Base-by-base conservation (phyloP, 495 filamentous ascomycete genomes). In the Daldinia decipiens region DNA sequence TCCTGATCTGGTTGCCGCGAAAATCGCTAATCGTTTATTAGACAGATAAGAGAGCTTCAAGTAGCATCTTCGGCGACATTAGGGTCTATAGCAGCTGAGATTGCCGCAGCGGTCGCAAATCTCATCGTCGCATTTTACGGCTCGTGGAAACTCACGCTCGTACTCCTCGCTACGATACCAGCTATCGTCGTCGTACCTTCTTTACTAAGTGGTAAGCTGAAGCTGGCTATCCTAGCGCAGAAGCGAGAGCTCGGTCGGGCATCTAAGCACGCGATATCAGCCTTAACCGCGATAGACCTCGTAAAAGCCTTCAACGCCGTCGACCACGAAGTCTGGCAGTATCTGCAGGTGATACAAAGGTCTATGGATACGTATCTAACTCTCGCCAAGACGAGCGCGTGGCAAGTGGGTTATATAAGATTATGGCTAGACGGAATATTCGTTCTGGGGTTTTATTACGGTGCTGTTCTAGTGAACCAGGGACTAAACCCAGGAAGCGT, bases 371-470 rank as follows among this genome's bases (percentile, higher is more conserved):
- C 85, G 45, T 97, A 94, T 76, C 77, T 87, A 19, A 78, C 82
- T 38, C 92, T 95, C 74, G 92, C 90, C 2, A 80, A 85, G 43
- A 79, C 87, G 8, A 90, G 88, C 71, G 89, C 92, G 5, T 70
- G 87, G 1, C 93, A 97, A 74, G 87, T 92, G 61, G 87, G 89
- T 0, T 85, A 92, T 51, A 84, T 92, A 47, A 89, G 90, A 47
- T 84, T 97, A 69, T 86, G 92, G 80, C 90, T 89, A 36, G 86
- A 93, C 15, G 83, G 84, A 2, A 90, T 98, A 80, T 97, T 98
- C 62, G 91, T 97, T 0, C 87, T 93, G 71, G 95, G 94, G 0
- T 98, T 99, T 71, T 98, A 92, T 88, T 97, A 93, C 76, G 94
- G 94, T 0, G 87, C 89, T 56, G 78, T 84, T 1, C 82, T 97